phyloP scores from a whole-genome alignment of 768 basidiomycete genomes.

The Cubamyces sp. region DNA sequence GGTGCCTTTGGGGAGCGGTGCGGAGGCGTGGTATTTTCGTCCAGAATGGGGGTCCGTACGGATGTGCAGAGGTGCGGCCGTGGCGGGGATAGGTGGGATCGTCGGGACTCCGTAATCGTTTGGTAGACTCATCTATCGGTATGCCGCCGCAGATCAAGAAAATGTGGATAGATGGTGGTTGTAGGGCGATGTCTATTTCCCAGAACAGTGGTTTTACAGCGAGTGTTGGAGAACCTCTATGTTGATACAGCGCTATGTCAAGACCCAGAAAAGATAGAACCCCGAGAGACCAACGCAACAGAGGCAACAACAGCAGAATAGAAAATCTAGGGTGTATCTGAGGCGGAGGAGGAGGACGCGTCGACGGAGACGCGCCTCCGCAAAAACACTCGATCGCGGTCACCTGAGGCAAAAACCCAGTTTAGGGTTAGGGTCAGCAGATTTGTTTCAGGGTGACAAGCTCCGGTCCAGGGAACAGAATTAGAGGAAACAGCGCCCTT shows the following conservation, averaged over 20 bases:
- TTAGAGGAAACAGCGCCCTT: not conserved
- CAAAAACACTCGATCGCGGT: slow-evolving; percentile 14
- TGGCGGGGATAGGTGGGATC: not conserved
- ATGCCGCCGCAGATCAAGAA: too few relatives aligned
- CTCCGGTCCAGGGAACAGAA: not conserved
- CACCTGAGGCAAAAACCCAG: slow-evolving; percentile 13
- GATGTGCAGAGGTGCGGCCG: slow-evolving; percentile 20
- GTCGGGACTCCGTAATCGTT: not conserved
- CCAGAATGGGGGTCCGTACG: slow-evolving; percentile 26
- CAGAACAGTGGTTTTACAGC: too few relatives aligned
- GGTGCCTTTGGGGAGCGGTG: slow-evolving; percentile 20
- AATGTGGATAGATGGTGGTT: too few relatives aligned
- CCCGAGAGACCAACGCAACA: too few relatives aligned
- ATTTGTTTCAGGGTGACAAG: slow-evolving; percentile 8
- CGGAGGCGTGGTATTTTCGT: slow-evolving; percentile 30
- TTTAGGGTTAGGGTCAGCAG: slow-evolving; percentile 17
- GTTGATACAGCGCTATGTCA: too few relatives aligned
- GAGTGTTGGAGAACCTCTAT: too few relatives aligned
- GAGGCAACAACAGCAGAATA: not conserved
- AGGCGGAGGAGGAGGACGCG: slow-evolving; percentile 7
- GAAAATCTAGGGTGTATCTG: not conserved
- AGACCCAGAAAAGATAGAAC: too few relatives aligned
- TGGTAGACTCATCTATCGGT: too few relatives aligned
- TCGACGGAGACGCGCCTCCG: slow-evolving; percentile 9
- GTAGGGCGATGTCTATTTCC: too few relatives aligned